Evolutionary conservation across 106 monocot genomes (phyloP).

Genomic region (Alisma plantagoaquatica): DNA sequence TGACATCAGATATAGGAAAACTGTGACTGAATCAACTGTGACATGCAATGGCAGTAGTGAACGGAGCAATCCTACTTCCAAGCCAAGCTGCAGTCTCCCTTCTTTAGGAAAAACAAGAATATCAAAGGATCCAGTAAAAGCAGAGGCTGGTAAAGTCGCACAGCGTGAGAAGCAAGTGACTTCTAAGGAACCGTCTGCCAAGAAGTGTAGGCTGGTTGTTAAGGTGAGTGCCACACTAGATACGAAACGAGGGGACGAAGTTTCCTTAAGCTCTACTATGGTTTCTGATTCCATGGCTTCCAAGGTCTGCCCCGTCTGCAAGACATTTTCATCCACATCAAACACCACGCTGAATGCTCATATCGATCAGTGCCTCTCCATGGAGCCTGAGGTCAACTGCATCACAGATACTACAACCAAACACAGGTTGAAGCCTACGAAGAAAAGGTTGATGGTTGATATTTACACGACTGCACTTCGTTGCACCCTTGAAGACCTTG

Average conservation of each 20-base stretch:
- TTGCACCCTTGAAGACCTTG: constrained; percentile 80
- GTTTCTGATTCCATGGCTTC: constrained; percentile 69
- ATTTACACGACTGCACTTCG: constrained; percentile 47
- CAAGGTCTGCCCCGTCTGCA: constrained; percentile 91
- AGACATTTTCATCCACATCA: constrained; percentile 64
- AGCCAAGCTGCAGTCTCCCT: not conserved
- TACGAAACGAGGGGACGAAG: constrained; percentile 20
- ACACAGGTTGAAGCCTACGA: constrained; percentile 49
- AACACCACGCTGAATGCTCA: constrained; percentile 93
- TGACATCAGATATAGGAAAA: not conserved
- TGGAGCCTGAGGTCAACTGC: constrained; percentile 18
- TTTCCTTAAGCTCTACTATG: constrained; percentile 26
- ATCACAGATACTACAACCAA: constrained; percentile 10
- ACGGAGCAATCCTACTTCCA: not conserved
- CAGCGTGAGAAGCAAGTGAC: constrained; percentile 7
- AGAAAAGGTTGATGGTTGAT: constrained; percentile 70
- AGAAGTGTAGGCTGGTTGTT: constrained; percentile 40
- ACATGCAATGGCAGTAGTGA: not conserved
- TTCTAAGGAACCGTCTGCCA: constrained; percentile 9
- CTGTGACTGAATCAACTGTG: constrained; percentile 3
- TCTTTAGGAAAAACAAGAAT: constrained; percentile 4
- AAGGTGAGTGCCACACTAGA: constrained; percentile 18
- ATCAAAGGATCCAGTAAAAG: constrained; percentile 9
- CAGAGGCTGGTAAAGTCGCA: constrained; percentile 7
- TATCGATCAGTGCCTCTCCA: constrained; percentile 76